These are phyloP conservation scores for Neocallimastix lanati DNA, from an alignment of 192 early-diverging fungal genomes.

Conservation along the genomic window DNA sequence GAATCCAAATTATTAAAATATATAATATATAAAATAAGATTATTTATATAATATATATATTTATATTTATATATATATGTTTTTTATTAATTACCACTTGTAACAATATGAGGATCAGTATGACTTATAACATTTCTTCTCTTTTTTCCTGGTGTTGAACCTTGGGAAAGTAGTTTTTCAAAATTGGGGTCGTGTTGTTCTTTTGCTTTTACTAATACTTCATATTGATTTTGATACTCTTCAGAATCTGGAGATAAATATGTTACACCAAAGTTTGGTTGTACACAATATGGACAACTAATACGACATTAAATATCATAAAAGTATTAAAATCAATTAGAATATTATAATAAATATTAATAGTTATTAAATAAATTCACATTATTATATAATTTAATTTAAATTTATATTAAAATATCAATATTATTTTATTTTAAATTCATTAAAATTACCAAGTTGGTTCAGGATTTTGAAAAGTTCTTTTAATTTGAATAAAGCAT, in stretches of 20 bases:
- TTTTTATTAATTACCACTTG: constrained; percentile 26
- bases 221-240: constrained; percentile 3
- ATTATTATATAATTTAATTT: no score
- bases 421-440: no score
- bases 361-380: no score
- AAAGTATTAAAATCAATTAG: no score
- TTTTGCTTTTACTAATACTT: not conserved
- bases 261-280: constrained; percentile 63
- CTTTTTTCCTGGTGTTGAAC: constrained; percentile 4
- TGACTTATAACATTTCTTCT: constrained; percentile 14
- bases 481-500: constrained; percentile 90
- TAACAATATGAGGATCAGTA: constrained; percentile 41
- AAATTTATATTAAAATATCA: no score
- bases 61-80: no score
- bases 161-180: constrained; percentile 6
- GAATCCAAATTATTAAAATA: no score
- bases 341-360: no score
- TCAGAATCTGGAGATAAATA: constrained; percentile 36
- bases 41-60: no score
- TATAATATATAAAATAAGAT: no score
- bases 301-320: not conserved
- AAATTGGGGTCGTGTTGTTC: not conserved
- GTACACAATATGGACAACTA: constrained; percentile 73
- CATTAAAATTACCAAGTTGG: constrained; percentile 24
- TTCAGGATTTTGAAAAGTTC: constrained; percentile 44